A percentile compares a stretch with the other conserved stretches of the same genome.
Evolutionary conservation across 1,284 basidiomycete genomes (phyloP).

Genomic region (Inonotus hispidus): DNA sequence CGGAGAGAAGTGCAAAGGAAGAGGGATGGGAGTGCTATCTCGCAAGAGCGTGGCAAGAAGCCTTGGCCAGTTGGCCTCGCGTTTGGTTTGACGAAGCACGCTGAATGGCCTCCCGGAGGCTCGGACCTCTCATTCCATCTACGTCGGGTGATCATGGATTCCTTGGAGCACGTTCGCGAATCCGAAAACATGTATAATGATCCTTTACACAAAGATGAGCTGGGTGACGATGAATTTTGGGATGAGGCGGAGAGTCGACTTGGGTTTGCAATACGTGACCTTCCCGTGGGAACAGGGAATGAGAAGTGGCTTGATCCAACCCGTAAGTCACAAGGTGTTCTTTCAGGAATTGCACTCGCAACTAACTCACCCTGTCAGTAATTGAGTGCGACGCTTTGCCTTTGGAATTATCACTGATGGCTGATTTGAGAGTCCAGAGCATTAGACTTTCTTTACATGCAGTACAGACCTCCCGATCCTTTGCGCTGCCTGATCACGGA

Average conservation of each 20-base stretch:
- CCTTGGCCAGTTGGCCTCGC: conserved; percentile 73
- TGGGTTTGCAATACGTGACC: conserved; percentile 75
- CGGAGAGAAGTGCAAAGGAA: conserved; percentile 7
- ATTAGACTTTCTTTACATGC: conserved; percentile 82
- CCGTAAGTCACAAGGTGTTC: conserved; percentile 40
- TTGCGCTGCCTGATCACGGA: conserved; percentile 66
- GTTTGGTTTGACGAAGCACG: conserved; percentile 53
- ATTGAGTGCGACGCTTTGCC: conserved; percentile 47
- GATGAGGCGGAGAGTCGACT: conserved; percentile 72
- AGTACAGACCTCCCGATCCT: conserved; percentile 75
- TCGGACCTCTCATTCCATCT: conserved; percentile 77
- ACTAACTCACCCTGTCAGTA: conserved; percentile 29
- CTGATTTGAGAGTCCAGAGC: conserved; percentile 43
- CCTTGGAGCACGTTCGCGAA: conserved; percentile 38
- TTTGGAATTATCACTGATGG: not conserved
- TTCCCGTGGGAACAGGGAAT: conserved; percentile 55
- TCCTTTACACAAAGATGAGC: not conserved
- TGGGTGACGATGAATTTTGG: conserved; percentile 32
- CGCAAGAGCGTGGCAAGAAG: not conserved
- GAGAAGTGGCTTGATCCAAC: conserved; percentile 77
- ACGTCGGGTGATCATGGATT: conserved; percentile 74
- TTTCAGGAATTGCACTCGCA: not conserved
- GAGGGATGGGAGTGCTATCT: not conserved
- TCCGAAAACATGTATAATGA: conserved; percentile 17
- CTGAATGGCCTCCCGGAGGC: conserved; percentile 81